Evolutionary conservation across 2,329 filamentous ascomycete genomes (phyloP).

Genomic region (Bipolaris bicolor): DNA sequence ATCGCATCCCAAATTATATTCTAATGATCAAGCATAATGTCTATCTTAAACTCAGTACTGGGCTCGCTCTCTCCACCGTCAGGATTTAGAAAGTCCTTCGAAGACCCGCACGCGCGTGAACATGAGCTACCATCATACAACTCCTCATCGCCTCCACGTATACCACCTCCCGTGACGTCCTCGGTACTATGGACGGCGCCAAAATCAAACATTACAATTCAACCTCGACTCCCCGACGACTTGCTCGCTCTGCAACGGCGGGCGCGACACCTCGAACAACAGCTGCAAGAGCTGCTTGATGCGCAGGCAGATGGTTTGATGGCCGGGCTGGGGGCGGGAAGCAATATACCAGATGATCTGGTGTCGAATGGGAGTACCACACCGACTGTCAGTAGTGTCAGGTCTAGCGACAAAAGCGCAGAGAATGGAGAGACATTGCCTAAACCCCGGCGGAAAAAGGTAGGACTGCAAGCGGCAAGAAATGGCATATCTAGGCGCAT

Average conservation of each 20-base stretch:
- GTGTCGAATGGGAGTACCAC: constrained; percentile 58
- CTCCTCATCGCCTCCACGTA: constrained; percentile 40
- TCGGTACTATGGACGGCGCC: constrained; percentile 43
- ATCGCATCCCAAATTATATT: neutral
- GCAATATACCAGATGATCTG: constrained; percentile 48
- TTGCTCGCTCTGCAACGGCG: constrained; percentile 60
- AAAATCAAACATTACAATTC: constrained; percentile 31
- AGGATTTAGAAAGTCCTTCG: constrained; percentile 44
- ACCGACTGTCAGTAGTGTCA: constrained; percentile 53
- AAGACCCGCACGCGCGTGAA: constrained; percentile 44
- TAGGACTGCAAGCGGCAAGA: constrained; percentile 68
- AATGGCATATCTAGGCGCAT: constrained; percentile 69
- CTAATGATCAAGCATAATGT: constrained; percentile 29
- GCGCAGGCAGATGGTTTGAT: constrained; percentile 65
- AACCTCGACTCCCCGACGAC: constrained; percentile 45
- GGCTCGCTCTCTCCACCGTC: constrained; percentile 44
- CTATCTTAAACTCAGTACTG: constrained; percentile 45
- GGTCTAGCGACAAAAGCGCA: constrained; percentile 36
- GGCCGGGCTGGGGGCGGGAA: constrained; percentile 52
- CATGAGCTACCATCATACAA: constrained; percentile 45
- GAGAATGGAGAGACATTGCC: constrained; percentile 26
- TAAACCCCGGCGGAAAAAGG: constrained; percentile 56
- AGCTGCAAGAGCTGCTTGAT: constrained; percentile 65
- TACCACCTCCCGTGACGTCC: constrained; percentile 43
- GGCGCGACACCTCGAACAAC: constrained; percentile 61